A percentile compares a stretch with the other conserved stretches of the same genome.
Evolutionary conservation across 768 basidiomycete genomes (phyloP).

Genomic region (Amanita rubescens): DNA sequence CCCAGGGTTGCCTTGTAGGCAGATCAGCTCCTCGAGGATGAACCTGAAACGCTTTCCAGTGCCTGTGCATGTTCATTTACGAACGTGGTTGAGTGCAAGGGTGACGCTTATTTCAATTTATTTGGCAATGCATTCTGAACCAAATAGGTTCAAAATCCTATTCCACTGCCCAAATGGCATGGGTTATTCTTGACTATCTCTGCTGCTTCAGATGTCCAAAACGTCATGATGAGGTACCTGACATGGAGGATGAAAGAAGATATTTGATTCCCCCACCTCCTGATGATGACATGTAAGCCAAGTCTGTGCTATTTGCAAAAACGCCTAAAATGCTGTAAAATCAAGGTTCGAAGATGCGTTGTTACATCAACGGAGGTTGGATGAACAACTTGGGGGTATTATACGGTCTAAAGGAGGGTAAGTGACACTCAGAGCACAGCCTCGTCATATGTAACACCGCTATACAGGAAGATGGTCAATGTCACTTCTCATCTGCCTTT

Average conservation of each 20-base stretch:
- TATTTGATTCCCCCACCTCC: slow-evolving; percentile 26
- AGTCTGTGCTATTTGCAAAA: neutral
- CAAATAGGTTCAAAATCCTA: neutral
- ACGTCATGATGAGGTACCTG: neutral
- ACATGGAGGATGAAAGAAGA: slow-evolving; percentile 20
- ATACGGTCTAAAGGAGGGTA: slow-evolving; percentile 59
- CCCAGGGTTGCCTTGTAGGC: neutral
- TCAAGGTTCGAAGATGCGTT: slow-evolving; percentile 15
- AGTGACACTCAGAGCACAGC: slow-evolving; percentile 14
- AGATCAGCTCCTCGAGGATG: neutral
- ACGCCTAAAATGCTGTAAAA: neutral
- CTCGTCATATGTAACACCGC: slow-evolving; percentile 2
- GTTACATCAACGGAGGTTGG: slow-evolving; percentile 44
- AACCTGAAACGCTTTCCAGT: neutral
- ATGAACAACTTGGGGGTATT: slow-evolving; percentile 47
- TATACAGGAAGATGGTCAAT: slow-evolving; percentile 62
- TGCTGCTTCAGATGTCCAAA: slow-evolving; percentile 14
- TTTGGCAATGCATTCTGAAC: neutral
- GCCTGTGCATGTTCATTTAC: neutral
- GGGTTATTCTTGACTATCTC: slow-evolving; percentile 17
- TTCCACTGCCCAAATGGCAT: neutral
- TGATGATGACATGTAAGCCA: slow-evolving; percentile 14
- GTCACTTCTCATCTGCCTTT: slow-evolving; percentile 55
- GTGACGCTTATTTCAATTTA: neutral
- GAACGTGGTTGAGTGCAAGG: neutral